A percentile compares a stretch with the other conserved stretches of the same genome.
Conservation (phyloP, 805 yeast genomes). For the Nakazawaea populi region DNA sequence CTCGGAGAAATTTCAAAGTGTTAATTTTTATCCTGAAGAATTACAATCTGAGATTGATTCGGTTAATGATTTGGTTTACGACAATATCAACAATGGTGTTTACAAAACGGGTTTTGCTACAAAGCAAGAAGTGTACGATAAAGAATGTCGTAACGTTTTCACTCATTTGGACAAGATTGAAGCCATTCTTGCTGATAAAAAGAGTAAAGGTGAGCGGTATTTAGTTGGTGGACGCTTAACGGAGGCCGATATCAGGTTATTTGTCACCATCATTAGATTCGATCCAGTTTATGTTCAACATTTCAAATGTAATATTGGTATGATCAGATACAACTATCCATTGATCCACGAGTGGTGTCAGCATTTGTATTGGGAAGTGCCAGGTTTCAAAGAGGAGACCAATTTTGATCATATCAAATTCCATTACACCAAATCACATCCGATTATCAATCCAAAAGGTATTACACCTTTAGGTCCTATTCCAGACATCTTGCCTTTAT, state of each 20-base stretch:
- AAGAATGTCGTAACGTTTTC: conserved; percentile 59
- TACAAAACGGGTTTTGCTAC: conserved; percentile 91
- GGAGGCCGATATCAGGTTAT: conserved; percentile 87
- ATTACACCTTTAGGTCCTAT: conserved; percentile 88
- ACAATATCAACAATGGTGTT: conserved; percentile 85
- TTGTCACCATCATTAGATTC: conserved; percentile 82
- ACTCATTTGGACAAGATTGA: conserved; percentile 67
- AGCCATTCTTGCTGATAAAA: conserved; percentile 42
- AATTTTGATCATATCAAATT: conserved; percentile 85
- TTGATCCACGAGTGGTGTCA: conserved; percentile 73
- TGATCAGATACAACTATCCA: conserved; percentile 78
- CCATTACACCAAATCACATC: conserved; percentile 86
- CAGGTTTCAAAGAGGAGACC: conserved; percentile 73
- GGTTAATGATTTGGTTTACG: conserved; percentile 77
- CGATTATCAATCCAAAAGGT: conserved; percentile 70
- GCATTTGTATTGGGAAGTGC: conserved; percentile 74
- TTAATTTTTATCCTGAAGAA: conserved; percentile 59
- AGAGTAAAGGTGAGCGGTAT: conserved; percentile 28
- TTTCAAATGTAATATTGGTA: conserved; percentile 85
- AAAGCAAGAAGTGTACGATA: conserved; percentile 74
- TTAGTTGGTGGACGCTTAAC: conserved; percentile 65
- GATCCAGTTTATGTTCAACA: conserved; percentile 94
- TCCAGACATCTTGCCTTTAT: conserved; percentile 59
- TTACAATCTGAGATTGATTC: conserved; percentile 61
- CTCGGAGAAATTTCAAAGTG: conserved; percentile 37